Conservation (phyloP, 129 eudicot genomes). For the Centrapalus pauciflorus region DNA sequence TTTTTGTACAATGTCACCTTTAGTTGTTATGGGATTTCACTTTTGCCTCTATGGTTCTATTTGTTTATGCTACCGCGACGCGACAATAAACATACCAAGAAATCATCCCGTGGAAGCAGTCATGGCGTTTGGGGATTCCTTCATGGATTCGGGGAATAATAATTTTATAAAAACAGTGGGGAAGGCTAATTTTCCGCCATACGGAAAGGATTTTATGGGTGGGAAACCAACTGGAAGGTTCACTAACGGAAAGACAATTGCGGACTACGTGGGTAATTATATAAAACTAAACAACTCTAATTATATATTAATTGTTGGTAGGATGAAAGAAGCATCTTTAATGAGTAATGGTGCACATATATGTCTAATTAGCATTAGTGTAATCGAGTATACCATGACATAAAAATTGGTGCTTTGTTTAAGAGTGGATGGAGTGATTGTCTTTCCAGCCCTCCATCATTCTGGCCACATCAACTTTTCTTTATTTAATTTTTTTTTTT, state of each 20-base stretch:
- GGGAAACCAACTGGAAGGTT: slow-evolving; percentile 64
- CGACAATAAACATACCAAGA: slow-evolving; percentile 20
- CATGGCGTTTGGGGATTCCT: slow-evolving; percentile 57
- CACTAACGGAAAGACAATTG: slow-evolving; percentile 45
- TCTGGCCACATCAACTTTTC: too few relatives aligned
- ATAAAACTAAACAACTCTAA: neutral
- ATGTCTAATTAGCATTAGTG: too few relatives aligned
- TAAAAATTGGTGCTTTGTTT: too few relatives aligned
- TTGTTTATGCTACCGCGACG: neutral
- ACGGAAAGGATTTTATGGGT: slow-evolving; percentile 54
- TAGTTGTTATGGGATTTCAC: neutral
- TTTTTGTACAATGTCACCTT: neutral
- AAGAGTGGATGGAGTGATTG: too few relatives aligned
- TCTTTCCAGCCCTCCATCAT: too few relatives aligned
- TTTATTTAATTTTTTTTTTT: too few relatives aligned
- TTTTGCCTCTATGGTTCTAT: neutral
- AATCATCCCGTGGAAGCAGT: slow-evolving; percentile 39
- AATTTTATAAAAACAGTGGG: slow-evolving; percentile 24
- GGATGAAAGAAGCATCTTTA: too few relatives aligned
- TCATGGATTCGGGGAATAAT: slow-evolving; percentile 58
- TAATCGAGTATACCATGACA: too few relatives aligned
- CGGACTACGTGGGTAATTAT: slow-evolving; percentile 40
- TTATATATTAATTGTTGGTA: too few relatives aligned
- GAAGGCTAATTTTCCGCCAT: slow-evolving; percentile 55
- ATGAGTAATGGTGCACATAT: too few relatives aligned